Conservation (phyloP, 2,329 filamentous ascomycete species). For the Botrytis paeoniae region DNA sequence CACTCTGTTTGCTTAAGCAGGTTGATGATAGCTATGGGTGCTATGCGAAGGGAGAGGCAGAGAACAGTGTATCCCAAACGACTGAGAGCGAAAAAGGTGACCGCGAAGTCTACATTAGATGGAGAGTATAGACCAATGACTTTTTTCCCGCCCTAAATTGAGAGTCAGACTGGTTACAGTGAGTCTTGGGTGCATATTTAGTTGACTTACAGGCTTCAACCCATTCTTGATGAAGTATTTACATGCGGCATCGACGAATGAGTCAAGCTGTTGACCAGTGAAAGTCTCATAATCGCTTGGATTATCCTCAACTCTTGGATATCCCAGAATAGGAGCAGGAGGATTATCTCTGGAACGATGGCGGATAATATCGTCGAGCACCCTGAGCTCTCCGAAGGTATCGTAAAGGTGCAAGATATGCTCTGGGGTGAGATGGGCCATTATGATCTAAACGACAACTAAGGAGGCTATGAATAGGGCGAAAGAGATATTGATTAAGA, state of each 20-base stretch:
- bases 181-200: background rate
- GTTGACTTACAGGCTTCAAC: slow-evolving; percentile 21
- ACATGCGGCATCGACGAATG: slow-evolving; percentile 27
- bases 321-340: slow-evolving; percentile 26
- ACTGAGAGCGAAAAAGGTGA: slow-evolving; percentile 51
- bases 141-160: slow-evolving; percentile 13
- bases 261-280: slow-evolving; percentile 26
- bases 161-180: background rate
- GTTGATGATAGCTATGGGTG: slow-evolving; percentile 47
- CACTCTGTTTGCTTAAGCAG: slow-evolving; percentile 44
- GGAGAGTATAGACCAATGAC: slow-evolving; percentile 33
- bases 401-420: slow-evolving; percentile 21
- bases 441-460: slow-evolving; percentile 12
- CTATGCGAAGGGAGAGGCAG: slow-evolving; percentile 52
- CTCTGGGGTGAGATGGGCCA: slow-evolving; percentile 22
- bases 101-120: slow-evolving; percentile 46
- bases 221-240: slow-evolving; percentile 20
- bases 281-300: slow-evolving; percentile 28
- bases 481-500: slow-evolving; percentile 1
- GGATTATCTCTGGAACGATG: slow-evolving; percentile 24
- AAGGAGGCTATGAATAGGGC: slow-evolving; percentile 3
- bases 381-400: slow-evolving; percentile 21
- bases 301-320: slow-evolving; percentile 25
- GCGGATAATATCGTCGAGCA: slow-evolving; percentile 27
- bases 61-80: slow-evolving; percentile 52